Base-by-base conservation (phyloP, 2,329 filamentous ascomycete genomes). In the Fusarium denticulatum region DNA sequence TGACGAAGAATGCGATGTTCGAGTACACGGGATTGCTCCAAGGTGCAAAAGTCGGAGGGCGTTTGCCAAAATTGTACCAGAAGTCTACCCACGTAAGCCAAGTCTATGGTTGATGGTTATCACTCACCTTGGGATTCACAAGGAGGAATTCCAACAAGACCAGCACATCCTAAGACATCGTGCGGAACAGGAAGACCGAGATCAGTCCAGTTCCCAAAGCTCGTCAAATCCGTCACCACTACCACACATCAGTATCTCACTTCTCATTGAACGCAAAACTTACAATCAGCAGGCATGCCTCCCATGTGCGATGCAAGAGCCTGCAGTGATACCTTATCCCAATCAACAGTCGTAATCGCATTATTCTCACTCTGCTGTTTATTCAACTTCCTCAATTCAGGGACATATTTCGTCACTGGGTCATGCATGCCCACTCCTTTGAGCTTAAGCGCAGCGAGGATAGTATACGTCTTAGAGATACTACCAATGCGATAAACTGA, bases 41-140 rank as follows among this genome's bases (percentile, higher is more conserved):
- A 1, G 64, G 49, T 7, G 49, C 36, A 26, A 43, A 63, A 3
- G 55, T 47, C 1, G 64, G 66, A 13, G 56, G 34, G 0, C 66
- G 32, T n/a, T 69, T 68, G 7, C 66, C 66, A 62, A 68, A 68
- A 8, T 69, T 69, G 5, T 37, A 34, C 64, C 64, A 69, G 40
- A 69, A 69, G 26, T 57, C 66, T 60, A 5, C 3, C 0, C 1
- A 7, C 7, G 22, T 67, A n/a, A 60, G 45, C 10, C 46, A 22
- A 18, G 28, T 11, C 26, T 5, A 46, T 28, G 12, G 20, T 11
- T 16, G 3, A 16, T 16, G 6, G 3, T 14, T 9, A n/a, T 11
- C 6, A 42, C 62, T 60, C 12, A 68, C 66, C 47, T 30, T 66
- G 37, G 5, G 36, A 37, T 0, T 32, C 43, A 4, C 66, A 69